These are phyloP conservation scores for Setomelanomma holmii DNA, from an alignment of 2,329 filamentous ascomycete genomes.

Conservation along the genomic window DNA sequence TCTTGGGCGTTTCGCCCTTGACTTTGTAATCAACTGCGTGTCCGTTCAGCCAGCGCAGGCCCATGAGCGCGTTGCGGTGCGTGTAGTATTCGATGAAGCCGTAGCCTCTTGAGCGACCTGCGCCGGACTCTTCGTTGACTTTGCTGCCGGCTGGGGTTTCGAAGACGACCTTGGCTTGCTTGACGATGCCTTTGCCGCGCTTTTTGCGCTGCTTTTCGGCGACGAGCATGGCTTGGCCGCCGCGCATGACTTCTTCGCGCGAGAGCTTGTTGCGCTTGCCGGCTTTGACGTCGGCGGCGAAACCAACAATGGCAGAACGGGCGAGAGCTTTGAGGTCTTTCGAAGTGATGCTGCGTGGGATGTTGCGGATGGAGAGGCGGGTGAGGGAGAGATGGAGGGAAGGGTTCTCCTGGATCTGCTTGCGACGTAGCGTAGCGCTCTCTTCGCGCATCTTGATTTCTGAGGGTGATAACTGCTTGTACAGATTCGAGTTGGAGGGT, in stretches of 20 bases:
- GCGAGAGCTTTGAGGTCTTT: conserved; percentile 93
- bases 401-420: conserved; percentile 89
- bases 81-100: conserved; percentile 97
- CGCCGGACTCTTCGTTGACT: conserved; percentile 76
- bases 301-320: conserved; percentile 90
- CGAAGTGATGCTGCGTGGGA: conserved; percentile 80
- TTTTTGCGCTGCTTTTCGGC: conserved; percentile 80
- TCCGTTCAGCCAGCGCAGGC: conserved; percentile 90
- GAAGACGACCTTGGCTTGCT: conserved; percentile 93
- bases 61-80: conserved; percentile 94
- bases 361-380: conserved; percentile 87
- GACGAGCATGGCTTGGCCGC: conserved; percentile 78
- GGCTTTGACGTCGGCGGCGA: conserved; percentile 85
- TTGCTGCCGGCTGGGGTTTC: conserved; percentile 87
- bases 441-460: conserved; percentile 90
- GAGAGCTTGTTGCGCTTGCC: conserved; percentile 79
- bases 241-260: conserved; percentile 85
- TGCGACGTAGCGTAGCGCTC: conserved; percentile 85
- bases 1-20: conserved; percentile 54
- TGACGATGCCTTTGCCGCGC: conserved; percentile 86
- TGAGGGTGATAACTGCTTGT: conserved; percentile 74
- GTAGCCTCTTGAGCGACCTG: conserved; percentile 87
- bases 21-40: conserved; percentile 64
- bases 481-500: conserved; percentile 76
- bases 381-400: conserved; percentile 87